Base-by-base conservation (phyloP, 2,329 filamentous ascomycete genomes). In the Phyllosticta paracitricarpa region DNA sequence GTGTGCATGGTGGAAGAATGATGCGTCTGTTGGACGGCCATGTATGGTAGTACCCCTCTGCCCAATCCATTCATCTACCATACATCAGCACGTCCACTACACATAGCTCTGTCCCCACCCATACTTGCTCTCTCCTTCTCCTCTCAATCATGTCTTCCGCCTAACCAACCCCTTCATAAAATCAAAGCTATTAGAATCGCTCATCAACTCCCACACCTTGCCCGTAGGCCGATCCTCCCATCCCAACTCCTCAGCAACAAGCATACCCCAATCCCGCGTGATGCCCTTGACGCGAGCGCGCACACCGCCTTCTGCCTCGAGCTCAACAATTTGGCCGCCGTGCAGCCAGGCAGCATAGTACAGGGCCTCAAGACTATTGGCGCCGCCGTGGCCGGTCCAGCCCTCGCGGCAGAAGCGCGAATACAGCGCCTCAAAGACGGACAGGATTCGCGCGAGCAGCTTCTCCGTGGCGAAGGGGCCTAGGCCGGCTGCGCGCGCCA, bases 111-210 rank as follows among this genome's bases (percentile, higher is more conserved):
- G 19, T 30, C 19, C 7, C 3, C 10, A 4, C 54, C 7, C 28
- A 3, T 5, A 1, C 55, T 24, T 22, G 19, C 19, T 22, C 19
- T 8, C 48, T 30, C 28, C 33, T 35, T 12, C 33, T 40, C 51
- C 19, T 19, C 22, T 19, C 19, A 12, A 30, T 26, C 28, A 91
- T 1, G 86, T 74, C 79, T 96, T 97, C 69, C 87, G 83, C 78
- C 85, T 90, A 22, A 99, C 78, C 68, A 99, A 71, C 0, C 94
- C 94, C 70, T 84, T 89, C 77, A 96, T 96, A 73, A 96, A 99
- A 75, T 99, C 94, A 78, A 99, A 99, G 73, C 92, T 97, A 70
- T 99, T 99, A 72, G 92, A 91, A 73, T 99, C 94, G 73, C 91
- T 97, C 78, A 97, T 92, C 75, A 99, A 75, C 67, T 88, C 84